A percentile compares a stretch with the other conserved stretches of the same genome.
These are phyloP conservation scores for Aphanomyces stellatus DNA, from an alignment of 352 stramenopile genomes.

Conservation along the genomic window DNA sequence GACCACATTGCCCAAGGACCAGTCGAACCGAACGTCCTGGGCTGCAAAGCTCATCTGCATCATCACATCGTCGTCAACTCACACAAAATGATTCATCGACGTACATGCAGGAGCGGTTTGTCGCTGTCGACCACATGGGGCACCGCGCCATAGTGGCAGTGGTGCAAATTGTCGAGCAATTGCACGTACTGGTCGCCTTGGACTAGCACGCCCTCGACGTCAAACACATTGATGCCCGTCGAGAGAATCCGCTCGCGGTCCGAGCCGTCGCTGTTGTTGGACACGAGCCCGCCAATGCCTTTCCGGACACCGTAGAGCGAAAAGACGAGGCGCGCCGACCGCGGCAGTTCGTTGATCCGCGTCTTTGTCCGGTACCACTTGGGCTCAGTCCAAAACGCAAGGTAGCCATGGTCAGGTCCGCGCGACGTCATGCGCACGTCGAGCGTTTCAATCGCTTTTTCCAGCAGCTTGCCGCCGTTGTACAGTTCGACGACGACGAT, in stretches of 20 bases:
- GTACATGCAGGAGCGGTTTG: slow-evolving; percentile 50
- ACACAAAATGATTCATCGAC: neutral
- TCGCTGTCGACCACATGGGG: slow-evolving; percentile 59
- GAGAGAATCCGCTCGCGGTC: slow-evolving; percentile 64
- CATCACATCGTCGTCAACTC: neutral
- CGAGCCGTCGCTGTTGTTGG: slow-evolving; percentile 26
- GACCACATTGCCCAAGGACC: neutral
- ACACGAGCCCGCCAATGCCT: neutral
- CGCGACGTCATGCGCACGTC: slow-evolving; percentile 66
- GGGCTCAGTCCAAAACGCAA: slow-evolving; percentile 59
- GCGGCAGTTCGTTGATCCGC: slow-evolving; percentile 53
- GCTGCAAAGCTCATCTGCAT: neutral
- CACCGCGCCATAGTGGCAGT: slow-evolving; percentile 53
- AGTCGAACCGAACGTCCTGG: neutral
- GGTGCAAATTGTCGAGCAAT: slow-evolving; percentile 77
- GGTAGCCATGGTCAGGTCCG: slow-evolving; percentile 47
- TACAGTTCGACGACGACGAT: slow-evolving; percentile 71
- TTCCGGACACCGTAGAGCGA: slow-evolving; percentile 59
- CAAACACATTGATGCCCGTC: slow-evolving; percentile 72
- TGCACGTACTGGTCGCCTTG: slow-evolving; percentile 62
- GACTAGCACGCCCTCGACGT: slow-evolving; percentile 55
- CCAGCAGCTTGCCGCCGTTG: slow-evolving; percentile 57
- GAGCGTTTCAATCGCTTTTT: slow-evolving; percentile 53
- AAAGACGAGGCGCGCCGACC: slow-evolving; percentile 66
- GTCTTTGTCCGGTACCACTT: slow-evolving; percentile 74